Conservation (phyloP, 306 rosid species). For the Citrullus amarus region DNA sequence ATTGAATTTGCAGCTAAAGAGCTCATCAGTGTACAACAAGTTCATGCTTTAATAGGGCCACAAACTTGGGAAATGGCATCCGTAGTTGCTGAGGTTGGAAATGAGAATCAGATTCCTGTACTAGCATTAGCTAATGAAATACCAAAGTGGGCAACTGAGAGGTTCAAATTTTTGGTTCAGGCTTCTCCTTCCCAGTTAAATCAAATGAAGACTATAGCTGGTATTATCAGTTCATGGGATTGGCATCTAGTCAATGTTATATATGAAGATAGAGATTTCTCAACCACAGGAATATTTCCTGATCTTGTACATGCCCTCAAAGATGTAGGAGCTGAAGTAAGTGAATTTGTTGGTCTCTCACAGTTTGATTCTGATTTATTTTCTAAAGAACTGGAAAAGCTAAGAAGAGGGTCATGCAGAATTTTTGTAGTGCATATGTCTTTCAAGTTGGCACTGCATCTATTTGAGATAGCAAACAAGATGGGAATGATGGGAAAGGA, state of each 20-base stretch:
- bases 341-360: slow-evolving; percentile 19
- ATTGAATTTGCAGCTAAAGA: slow-evolving; percentile 29
- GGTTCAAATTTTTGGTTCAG: slow-evolving; percentile 31
- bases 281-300: slow-evolving; percentile 20
- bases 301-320: slow-evolving; percentile 18
- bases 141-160: slow-evolving; percentile 32
- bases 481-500: slow-evolving; percentile 38
- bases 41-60: slow-evolving; percentile 33
- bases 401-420: slow-evolving; percentile 22
- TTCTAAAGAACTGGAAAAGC: slow-evolving; percentile 25
- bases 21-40: slow-evolving; percentile 15
- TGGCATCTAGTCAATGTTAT: slow-evolving; percentile 28
- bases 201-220: slow-evolving; percentile 35
- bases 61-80: slow-evolving; percentile 38
- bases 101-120: slow-evolving; percentile 17
- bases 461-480: slow-evolving; percentile 26
- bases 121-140: slow-evolving; percentile 28
- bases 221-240: slow-evolving; percentile 29
- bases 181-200: slow-evolving; percentile 13
- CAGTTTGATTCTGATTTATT: slow-evolving; percentile 26
- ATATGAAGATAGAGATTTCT: slow-evolving; percentile 28
- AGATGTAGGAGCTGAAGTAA: slow-evolving; percentile 16
- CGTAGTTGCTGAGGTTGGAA: slow-evolving; percentile 27
- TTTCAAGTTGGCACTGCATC: slow-evolving; percentile 17
- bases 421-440: slow-evolving; percentile 32